Conservation (phyloP, 345 rosid species). For the Euphorbia peplus region DNA sequence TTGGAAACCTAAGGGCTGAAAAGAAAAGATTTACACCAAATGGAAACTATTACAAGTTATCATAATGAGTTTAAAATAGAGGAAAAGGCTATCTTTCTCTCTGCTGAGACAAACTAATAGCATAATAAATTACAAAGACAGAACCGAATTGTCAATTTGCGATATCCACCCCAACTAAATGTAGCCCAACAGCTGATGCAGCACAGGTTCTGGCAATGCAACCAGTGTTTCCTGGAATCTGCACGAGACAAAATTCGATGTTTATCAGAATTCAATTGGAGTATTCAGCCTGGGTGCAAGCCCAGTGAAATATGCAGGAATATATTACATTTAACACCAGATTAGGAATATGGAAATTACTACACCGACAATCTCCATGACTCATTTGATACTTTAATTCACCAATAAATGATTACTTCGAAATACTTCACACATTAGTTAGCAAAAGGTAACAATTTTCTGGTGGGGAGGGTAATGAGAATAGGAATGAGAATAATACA, state of each 20-base stretch:
- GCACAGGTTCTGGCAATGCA: conserved; percentile 99
- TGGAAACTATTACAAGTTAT: background rate
- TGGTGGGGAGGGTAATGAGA: too few species aligned
- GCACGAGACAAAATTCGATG: conserved; percentile 39
- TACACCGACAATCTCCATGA: background rate
- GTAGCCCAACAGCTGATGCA: conserved; percentile 79
- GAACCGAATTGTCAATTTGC: background rate
- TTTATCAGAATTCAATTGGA: conserved; percentile 25
- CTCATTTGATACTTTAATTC: background rate
- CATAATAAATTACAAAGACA: background rate
- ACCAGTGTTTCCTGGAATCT: conserved; percentile 97
- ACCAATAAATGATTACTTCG: background rate
- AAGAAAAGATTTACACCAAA: conserved; percentile 18
- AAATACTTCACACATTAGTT: too few species aligned
- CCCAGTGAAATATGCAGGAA: conserved; percentile 18
- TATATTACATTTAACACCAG: background rate
- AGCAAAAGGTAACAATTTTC: too few species aligned
- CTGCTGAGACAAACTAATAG: background rate
- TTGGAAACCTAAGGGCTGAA: conserved; percentile 89
- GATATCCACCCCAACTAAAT: conserved; percentile 66
- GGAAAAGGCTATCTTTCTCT: background rate
- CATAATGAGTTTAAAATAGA: background rate
- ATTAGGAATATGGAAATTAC: too few species aligned
- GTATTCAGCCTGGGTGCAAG: conserved; percentile 31
- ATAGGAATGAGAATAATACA: too few species aligned